These are phyloP conservation scores for Oidium heveae DNA, from an alignment of 2,329 filamentous ascomycete genomes.

Conservation along the genomic window DNA sequence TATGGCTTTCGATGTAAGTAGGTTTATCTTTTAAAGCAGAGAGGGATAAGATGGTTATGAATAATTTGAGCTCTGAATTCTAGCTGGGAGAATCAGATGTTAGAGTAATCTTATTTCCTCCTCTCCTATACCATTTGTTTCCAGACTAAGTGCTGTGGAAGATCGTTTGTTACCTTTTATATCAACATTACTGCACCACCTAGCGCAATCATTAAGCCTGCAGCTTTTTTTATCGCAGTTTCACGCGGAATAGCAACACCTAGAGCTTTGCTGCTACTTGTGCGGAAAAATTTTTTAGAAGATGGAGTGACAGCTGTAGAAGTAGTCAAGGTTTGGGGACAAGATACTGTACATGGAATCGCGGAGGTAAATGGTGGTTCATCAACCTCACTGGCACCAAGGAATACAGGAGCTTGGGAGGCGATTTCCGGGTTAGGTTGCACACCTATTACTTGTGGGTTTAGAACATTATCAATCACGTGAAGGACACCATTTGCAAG, in stretches of 20 bases:
- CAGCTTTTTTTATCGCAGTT: constrained; percentile 4
- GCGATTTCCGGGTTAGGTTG: constrained; percentile 16
- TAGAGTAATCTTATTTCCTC: too few relatives aligned
- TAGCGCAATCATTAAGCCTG: constrained; percentile 6
- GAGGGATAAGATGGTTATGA: too few relatives aligned
- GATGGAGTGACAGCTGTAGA: neutral
- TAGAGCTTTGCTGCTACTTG: constrained; percentile 2
- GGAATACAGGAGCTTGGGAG: constrained; percentile 16
- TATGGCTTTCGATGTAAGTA: too few relatives aligned
- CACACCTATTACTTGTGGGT: constrained; percentile 16
- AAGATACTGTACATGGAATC: constrained; percentile 19
- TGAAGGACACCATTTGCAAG: constrained; percentile 15
- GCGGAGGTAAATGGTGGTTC: constrained; percentile 17
- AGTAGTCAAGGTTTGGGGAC: constrained; percentile 13
- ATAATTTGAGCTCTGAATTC: too few relatives aligned
- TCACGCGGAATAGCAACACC: constrained; percentile 4
- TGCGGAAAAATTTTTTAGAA: neutral
- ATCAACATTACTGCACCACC: constrained; percentile 7
- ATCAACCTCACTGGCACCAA: constrained; percentile 6
- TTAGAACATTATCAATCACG: constrained; percentile 20
- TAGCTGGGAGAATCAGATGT: too few relatives aligned
- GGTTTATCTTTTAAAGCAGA: too few relatives aligned
- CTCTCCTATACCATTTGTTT: too few relatives aligned
- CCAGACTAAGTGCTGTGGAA: too few relatives aligned
- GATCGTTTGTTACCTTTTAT: too few relatives aligned